These are phyloP conservation scores for Wickerhamomyces queroliae DNA, from an alignment of 805 yeast species.

Conservation along the genomic window DNA sequence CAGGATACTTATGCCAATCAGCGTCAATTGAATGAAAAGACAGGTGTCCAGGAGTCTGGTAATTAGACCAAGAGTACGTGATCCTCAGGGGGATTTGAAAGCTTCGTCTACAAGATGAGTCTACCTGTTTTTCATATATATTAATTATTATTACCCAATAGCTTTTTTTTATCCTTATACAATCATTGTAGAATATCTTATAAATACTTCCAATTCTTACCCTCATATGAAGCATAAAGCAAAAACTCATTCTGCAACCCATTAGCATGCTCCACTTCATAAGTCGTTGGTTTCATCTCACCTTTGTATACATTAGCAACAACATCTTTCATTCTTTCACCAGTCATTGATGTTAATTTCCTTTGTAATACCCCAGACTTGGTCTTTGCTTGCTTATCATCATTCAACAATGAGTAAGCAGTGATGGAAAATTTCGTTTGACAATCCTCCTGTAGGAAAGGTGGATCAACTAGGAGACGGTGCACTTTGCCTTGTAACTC, in stretches of 20 bases:
- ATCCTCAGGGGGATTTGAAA: too few relatives aligned
- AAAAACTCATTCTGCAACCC: constrained; percentile 85
- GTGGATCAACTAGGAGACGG: constrained; percentile 79
- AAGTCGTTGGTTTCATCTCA: constrained; percentile 55
- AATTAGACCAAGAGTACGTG: too few relatives aligned
- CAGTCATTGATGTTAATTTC: constrained; percentile 73
- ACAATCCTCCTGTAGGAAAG: constrained; percentile 77
- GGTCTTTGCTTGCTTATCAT: constrained; percentile 33
- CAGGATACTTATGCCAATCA: too few relatives aligned
- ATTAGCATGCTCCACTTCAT: constrained; percentile 74
- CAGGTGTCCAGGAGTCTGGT: too few relatives aligned
- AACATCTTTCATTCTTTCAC: constrained; percentile 77
- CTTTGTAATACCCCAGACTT: constrained; percentile 34
- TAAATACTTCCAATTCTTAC: constrained; percentile 64
- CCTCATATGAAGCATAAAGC: constrained; percentile 76
- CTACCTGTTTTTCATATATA: too few relatives aligned
- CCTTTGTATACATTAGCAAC: constrained; percentile 60
- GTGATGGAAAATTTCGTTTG: constrained; percentile 63
- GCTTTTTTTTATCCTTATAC: too few relatives aligned
- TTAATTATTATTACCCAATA: too few relatives aligned
- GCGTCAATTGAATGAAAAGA: too few relatives aligned
- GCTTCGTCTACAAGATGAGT: too few relatives aligned
- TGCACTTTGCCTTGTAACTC: constrained; percentile 58
- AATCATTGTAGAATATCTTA: too few relatives aligned
- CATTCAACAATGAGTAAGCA: constrained; percentile 50